phyloP scores from a whole-genome alignment of 441 rosid genomes.

The Gossypium aridum region DNA sequence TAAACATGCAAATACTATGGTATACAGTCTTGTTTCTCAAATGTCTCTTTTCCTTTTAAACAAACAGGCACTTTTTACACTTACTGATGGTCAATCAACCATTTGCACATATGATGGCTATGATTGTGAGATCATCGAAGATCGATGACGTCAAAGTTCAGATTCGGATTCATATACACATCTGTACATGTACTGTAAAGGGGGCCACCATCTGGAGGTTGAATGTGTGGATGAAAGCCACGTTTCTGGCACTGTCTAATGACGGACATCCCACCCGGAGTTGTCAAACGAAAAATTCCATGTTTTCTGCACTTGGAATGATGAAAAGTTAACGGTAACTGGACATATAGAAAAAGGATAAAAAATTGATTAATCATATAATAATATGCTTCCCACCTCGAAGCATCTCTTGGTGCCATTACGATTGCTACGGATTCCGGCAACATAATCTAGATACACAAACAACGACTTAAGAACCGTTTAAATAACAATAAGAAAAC shows the following conservation, averaged over 20 bases:
- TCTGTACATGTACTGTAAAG: constrained; percentile 77
- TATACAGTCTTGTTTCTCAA: neutral
- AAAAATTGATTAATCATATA: neutral
- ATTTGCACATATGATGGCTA: neutral
- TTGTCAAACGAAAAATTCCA: constrained; percentile 85
- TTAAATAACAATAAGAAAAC: neutral
- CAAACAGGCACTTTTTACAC: neutral
- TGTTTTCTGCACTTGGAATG: constrained; percentile 42
- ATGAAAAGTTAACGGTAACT: neutral
- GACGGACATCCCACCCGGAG: constrained; percentile 92
- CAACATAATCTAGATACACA: constrained; percentile 67
- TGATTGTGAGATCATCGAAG: constrained; percentile 45
- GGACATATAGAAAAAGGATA: neutral
- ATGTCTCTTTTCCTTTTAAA: neutral
- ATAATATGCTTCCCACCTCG: constrained; percentile 38
- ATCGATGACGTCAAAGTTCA: constrained; percentile 77
- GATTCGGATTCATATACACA: constrained; percentile 78
- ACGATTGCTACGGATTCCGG: constrained; percentile 97
- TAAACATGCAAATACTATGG: neutral
- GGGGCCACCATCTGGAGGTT: constrained; percentile 80
- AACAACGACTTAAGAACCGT: neutral
- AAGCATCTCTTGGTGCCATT: constrained; percentile 85
- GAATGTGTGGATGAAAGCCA: constrained; percentile 82
- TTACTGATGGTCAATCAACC: neutral
- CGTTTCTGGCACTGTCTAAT: constrained; percentile 81